Evolutionary conservation across 805 yeast genomes (phyloP), one percentile per base, ranked within the genome.

Genomic region (Scheffersomyces stipitis): DNA sequence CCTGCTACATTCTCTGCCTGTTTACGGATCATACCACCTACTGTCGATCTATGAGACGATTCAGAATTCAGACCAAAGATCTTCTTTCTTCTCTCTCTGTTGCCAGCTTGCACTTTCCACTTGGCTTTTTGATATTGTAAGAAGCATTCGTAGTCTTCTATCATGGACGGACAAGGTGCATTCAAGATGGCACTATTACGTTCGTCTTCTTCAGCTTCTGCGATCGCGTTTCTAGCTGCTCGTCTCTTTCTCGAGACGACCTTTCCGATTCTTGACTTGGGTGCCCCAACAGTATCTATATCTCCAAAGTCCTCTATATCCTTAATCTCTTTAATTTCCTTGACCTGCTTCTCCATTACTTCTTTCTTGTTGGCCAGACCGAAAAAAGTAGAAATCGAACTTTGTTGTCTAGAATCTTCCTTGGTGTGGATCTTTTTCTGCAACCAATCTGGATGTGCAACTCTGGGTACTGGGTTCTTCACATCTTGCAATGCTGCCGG

Each of bases 401-500:
- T 70, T 60, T 91, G 98, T 52, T 86, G 86, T 52, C 76, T 71
- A 40, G 75, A 78, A 54, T 86, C 91, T 37, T 79, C 78, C 37
- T 70, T 76, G 4, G 64, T 64, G 2, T 73, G 71, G 36, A 91
- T 79, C 41, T 75, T 76, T 48, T 74, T 81, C 41, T 73, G 75
- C 38, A 93, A 69, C 99, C 99, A 93, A 20, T 83, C 93, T 0
- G 99, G 99, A 53, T 91, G 97, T 3, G 78, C 77, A 5, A 95
- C 91, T 48, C 97, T 71, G 4, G 97, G 97, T 30, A 95, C 97
- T 0, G 99, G 99, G 52, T 93, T 95, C 10, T 70, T 63, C 13
- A 91, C 78, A 35, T 80, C 79, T 64, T 93, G 99, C 37, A 91
- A 69, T 4, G 97, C 98, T 4, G 99, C 99, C 2, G 99, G 99